These are phyloP conservation scores for Zea mays DNA, from an alignment of 176 grass and related monocot genomes.

Conservation along the genomic window DNA sequence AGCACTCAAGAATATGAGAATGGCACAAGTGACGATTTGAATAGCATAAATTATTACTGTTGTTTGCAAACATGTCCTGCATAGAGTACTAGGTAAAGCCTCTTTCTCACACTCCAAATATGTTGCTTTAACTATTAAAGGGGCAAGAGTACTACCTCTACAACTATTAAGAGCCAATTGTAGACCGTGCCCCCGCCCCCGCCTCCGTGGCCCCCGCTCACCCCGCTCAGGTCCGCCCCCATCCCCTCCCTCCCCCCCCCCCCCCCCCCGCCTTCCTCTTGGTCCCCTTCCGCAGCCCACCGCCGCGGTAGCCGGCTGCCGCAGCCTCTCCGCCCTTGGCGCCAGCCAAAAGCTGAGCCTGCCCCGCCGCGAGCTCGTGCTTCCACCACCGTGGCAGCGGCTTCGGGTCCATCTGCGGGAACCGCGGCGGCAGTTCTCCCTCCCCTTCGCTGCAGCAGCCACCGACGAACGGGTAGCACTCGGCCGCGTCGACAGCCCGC, in stretches of 20 bases:
- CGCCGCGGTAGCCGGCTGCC: background rate
- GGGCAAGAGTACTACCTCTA: too few relatives aligned
- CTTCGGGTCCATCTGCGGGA: conserved; percentile 39
- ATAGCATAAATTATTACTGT: background rate
- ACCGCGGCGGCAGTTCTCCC: background rate
- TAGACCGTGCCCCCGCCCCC: too few relatives aligned
- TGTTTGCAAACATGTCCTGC: background rate
- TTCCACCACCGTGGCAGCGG: conserved; percentile 51
- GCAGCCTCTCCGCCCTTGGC: background rate
- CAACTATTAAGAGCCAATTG: too few relatives aligned
- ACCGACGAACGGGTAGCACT: conserved; percentile 38
- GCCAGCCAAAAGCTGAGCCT: background rate
- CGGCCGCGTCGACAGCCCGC: conserved; percentile 44
- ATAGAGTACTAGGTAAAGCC: too few relatives aligned
- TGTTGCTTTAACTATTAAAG: too few relatives aligned
- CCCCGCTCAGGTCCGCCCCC: too few relatives aligned
- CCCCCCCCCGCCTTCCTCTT: conserved; percentile 56
- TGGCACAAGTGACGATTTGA: background rate
- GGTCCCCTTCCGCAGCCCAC: conserved; percentile 7
- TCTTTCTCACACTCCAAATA: too few relatives aligned
- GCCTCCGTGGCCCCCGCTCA: too few relatives aligned
- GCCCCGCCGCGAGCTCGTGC: conserved; percentile 34
- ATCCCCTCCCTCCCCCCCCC: too few relatives aligned
- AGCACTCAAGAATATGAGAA: background rate
- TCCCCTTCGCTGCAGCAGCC: background rate